phyloP scores from a whole-genome alignment of 176 grass and related monocot genomes.

The Rhynchospora breviuscula region DNA sequence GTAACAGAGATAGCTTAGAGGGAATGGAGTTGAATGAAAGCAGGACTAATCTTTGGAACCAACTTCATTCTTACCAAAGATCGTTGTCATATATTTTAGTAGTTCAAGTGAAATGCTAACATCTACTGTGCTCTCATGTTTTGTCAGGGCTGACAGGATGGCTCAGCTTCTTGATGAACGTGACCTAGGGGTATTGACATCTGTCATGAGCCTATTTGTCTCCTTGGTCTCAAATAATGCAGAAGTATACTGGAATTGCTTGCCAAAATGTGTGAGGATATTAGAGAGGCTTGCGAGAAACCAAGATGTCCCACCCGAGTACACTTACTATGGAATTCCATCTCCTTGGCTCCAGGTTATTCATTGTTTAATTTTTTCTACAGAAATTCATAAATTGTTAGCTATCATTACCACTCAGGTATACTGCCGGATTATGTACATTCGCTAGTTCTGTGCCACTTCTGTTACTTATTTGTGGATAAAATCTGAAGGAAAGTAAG shows the following conservation, averaged over 20 bases:
- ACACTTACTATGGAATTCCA: constrained; percentile 98
- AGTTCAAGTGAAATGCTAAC: background rate
- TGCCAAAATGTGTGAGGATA: constrained; percentile 93
- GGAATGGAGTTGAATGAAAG: background rate
- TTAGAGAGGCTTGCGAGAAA: constrained; percentile 91
- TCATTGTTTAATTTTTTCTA: constrained; percentile 9
- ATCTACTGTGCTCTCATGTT: background rate
- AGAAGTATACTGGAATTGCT: constrained; percentile 97
- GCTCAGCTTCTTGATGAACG: constrained; percentile 96
- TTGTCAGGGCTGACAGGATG: constrained; percentile 89
- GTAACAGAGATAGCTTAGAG: background rate
- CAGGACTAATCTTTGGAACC: background rate
- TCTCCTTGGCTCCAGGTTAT: constrained; percentile 99
- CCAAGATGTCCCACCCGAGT: constrained; percentile 97
- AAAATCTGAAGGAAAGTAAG: background rate
- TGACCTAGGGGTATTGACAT: constrained; percentile 90
- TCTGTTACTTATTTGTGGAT: background rate
- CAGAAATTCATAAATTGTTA: background rate
- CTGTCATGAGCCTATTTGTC: constrained; percentile 99
- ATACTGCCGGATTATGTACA: background rate
- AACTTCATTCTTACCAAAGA: background rate
- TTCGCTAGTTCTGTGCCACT: background rate
- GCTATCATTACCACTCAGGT: background rate
- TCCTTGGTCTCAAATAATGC: constrained; percentile 85
- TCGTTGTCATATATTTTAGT: background rate